Conservation (phyloP, 257 asterid species). For the Osmanthus fragrans region DNA sequence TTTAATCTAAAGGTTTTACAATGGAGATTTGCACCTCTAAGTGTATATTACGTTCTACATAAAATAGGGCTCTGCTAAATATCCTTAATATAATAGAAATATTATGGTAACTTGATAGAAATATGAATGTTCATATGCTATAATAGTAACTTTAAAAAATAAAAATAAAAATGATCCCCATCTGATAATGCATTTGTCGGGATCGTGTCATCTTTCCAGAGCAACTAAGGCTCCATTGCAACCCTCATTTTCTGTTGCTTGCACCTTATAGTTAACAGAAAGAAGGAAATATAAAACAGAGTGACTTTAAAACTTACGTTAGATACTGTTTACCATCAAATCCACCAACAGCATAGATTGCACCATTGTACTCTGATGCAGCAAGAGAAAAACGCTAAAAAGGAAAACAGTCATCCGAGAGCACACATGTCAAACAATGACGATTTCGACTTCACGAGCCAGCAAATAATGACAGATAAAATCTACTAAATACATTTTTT, state of each 20-base stretch:
- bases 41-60: not conserved
- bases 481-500: not conserved
- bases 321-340: conserved; percentile 59
- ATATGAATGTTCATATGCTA: not conserved
- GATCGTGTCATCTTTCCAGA: conserved; percentile 1
- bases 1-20: too few species aligned
- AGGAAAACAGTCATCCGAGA: conserved; percentile 5
- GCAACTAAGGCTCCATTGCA: not conserved
- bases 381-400: conserved; percentile 77
- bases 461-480: not conserved
- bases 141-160: too few species aligned
- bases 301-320: conserved; percentile 52
- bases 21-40: not conserved
- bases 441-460: not conserved
- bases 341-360: conserved; percentile 82
- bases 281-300: not conserved
- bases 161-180: not conserved
- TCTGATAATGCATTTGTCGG: not conserved
- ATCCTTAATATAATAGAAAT: not conserved
- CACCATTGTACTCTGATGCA: conserved; percentile 79
- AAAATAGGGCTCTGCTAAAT: not conserved
- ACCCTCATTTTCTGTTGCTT: not conserved
- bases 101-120: not conserved
- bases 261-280: too few species aligned
- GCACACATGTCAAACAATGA: conserved; percentile 8